Conservation (phyloP, 768 basidiomycete species). For the Tulasnella sp. region DNA sequence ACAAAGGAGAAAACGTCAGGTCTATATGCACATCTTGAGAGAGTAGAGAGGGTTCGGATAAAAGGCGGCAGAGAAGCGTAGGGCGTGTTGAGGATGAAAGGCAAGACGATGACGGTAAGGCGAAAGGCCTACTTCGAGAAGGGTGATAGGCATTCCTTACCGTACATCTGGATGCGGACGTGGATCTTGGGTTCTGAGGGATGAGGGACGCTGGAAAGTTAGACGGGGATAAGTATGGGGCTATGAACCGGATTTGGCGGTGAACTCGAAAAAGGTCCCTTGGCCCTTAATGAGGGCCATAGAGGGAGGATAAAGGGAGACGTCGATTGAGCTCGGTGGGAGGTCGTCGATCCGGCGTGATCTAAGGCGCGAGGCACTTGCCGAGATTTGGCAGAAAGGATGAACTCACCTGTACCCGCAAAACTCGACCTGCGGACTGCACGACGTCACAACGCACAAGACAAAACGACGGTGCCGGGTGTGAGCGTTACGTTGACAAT, state of each 20-base stretch:
- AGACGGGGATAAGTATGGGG: not conserved
- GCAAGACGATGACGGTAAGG: too few relatives aligned
- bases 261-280: not conserved
- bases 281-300: not conserved
- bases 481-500: not conserved
- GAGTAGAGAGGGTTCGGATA: too few relatives aligned
- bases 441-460: not conserved
- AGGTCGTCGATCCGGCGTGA: too few relatives aligned
- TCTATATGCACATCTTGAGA: too few relatives aligned
- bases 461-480: not conserved
- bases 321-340: too few relatives aligned
- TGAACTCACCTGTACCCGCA: slow-evolving; percentile 87
- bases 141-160: slow-evolving; percentile 36
- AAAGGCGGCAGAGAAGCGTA: too few relatives aligned
- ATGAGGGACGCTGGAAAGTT: slow-evolving; percentile 59
- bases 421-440: slow-evolving; percentile 90
- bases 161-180: slow-evolving; percentile 98
- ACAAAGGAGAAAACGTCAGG: too few relatives aligned
- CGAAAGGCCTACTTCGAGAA: not conserved
- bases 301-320: not conserved
- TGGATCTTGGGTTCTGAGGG: slow-evolving; percentile 96
- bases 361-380: not conserved
- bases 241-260: too few relatives aligned
- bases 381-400: not conserved
- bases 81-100: too few relatives aligned